phyloP scores from a whole-genome alignment of 805 yeast species.

The Jamesozyma spencerorum region DNA sequence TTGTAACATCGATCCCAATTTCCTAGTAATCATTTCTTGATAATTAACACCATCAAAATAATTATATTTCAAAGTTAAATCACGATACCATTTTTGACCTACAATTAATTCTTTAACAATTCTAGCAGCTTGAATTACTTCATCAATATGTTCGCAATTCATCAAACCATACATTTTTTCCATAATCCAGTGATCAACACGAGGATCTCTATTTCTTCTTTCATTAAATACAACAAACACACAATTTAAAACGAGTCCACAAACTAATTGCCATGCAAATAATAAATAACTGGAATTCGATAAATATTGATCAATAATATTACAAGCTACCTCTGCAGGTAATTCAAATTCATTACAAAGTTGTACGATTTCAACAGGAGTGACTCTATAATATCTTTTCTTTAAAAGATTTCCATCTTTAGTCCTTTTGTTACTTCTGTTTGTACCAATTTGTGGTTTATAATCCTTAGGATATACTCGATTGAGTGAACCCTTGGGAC shows the following conservation, averaged over 20 bases:
- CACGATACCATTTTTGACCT: constrained; percentile 54
- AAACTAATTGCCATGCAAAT: constrained; percentile 60
- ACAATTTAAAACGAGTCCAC: constrained; percentile 56
- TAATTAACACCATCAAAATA: constrained; percentile 26
- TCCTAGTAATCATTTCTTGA: constrained; percentile 17
- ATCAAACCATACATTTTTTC: constrained; percentile 42
- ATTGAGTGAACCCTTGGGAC: neutral
- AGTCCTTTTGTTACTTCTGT: neutral
- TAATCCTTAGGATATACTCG: neutral
- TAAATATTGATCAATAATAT: constrained; percentile 42
- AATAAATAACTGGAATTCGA: constrained; percentile 44
- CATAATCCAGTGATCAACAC: constrained; percentile 40
- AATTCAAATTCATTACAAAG: constrained; percentile 58
- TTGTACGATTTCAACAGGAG: constrained; percentile 36
- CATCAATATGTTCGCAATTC: constrained; percentile 43
- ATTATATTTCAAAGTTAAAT: constrained; percentile 38
- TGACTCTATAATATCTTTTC: constrained; percentile 27
- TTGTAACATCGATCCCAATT: constrained; percentile 33
- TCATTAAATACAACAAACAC: constrained; percentile 45
- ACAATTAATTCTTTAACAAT: constrained; percentile 46
- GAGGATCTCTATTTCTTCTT: constrained; percentile 37
- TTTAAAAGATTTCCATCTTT: constrained; percentile 15
- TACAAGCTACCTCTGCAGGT: constrained; percentile 43
- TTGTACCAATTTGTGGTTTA: neutral
- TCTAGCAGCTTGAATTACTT: constrained; percentile 44